Conservation (phyloP, 495 filamentous ascomycete species). For the Lophiostoma macrostomum region DNA sequence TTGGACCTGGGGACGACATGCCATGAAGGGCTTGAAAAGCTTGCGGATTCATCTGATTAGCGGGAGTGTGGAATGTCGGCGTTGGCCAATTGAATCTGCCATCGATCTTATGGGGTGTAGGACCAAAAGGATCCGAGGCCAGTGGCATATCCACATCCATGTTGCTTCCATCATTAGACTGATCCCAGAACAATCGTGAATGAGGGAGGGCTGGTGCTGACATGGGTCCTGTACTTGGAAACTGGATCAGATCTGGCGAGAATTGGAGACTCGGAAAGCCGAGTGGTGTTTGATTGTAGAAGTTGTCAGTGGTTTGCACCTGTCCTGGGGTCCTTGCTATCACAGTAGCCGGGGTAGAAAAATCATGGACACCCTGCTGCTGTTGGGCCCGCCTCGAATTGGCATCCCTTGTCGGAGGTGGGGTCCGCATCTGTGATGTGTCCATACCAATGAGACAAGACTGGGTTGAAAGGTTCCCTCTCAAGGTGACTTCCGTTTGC, state of each 20-base stretch:
- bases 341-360: constrained; percentile 40
- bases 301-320: background rate
- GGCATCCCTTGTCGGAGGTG: constrained; percentile 62
- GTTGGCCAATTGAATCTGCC: constrained; percentile 9
- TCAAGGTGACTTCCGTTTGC: constrained; percentile 27
- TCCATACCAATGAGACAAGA: constrained; percentile 44
- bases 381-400: constrained; percentile 41
- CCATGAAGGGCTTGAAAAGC: constrained; percentile 31
- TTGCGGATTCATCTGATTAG: constrained; percentile 25
- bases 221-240: constrained; percentile 67
- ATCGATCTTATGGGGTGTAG: constrained; percentile 29
- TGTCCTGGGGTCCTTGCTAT: constrained; percentile 34
- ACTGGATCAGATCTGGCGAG: constrained; percentile 66
- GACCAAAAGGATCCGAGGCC: constrained; percentile 38
- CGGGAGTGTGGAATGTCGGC: constrained; percentile 16
- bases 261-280: constrained; percentile 57
- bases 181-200: constrained; percentile 73
- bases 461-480: constrained; percentile 33
- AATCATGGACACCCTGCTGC: constrained; percentile 32
- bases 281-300: constrained; percentile 35
- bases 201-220: constrained; percentile 64
- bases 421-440: constrained; percentile 60
- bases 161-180: constrained; percentile 41
- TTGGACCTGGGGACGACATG: constrained; percentile 20
- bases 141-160: constrained; percentile 35